These are phyloP conservation scores for Cymbopogon citratus DNA, from an alignment of 176 grass and related monocot species.

Conservation along the genomic window DNA sequence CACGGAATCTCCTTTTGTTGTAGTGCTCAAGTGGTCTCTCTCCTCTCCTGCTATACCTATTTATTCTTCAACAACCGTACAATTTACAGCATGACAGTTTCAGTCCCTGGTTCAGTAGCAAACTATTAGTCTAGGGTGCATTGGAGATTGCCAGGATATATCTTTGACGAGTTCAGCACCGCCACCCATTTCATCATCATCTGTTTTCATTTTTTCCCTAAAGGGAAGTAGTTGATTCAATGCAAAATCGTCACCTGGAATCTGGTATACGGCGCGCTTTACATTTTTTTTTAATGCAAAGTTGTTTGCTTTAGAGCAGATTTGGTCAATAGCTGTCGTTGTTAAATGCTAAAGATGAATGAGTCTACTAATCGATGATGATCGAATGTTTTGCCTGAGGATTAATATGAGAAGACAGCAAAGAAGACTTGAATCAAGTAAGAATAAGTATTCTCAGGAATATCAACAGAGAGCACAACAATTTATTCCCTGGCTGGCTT, in stretches of 20 bases:
- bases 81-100: background rate
- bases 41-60: background rate
- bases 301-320: background rate
- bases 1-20: background rate
- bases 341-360: background rate
- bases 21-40: background rate
- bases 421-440: too few species aligned
- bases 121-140: background rate
- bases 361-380: background rate
- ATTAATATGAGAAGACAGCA: background rate
- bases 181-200: background rate
- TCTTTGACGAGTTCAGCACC: slow-evolving; percentile 7
- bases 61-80: background rate
- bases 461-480: too few species aligned
- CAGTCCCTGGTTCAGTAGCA: background rate
- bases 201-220: background rate
- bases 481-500: too few species aligned
- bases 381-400: background rate
- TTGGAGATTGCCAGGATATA: background rate
- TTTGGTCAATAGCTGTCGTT: background rate
- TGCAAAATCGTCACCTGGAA: background rate
- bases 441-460: too few species aligned
- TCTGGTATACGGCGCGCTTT: background rate
- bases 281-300: background rate
- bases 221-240: background rate